Base-by-base conservation (phyloP, 306 rosid genomes). In the Lupinus albus region DNA sequence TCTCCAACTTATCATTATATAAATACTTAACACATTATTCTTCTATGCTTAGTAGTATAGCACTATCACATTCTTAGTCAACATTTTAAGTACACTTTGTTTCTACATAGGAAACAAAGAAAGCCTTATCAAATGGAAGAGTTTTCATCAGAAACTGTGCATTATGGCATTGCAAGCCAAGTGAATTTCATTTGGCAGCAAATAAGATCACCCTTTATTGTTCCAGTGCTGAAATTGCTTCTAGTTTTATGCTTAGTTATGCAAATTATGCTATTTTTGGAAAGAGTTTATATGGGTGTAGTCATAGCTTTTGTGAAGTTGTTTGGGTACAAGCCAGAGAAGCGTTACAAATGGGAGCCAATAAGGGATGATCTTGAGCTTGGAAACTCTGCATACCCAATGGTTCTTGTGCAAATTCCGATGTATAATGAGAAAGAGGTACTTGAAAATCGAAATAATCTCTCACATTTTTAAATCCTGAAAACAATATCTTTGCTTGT, bases 371-470 rank as follows among this genome's bases (percentile, higher is more conserved):
- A 60, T 60, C 55, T 78, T 25, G 83, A 81, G 80, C 86, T 84
- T 63, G 69, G 71, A 74, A 73, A 41, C 81, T 65, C 67, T 56
- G 67, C 32, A 73, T 74, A 73, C 63, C 86, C 89, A 12, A 50
- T 17, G 74, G 86, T 84, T 60, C 58, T 84, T 75, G 66, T 84
- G 76, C 86, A 84, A 73, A 84, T 81, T 49, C 89, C 86, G 8
- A 81, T 81, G 89, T 84, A 55, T 47, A 81, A 84, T 25, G 89
- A 84, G 81, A 84, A 80, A 80, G 89, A 84, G 89, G 86, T 84
- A 76, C 10, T 63, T 74, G 33, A 70, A 25, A 76, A 7, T 63
- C 70, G 33, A 70, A 25, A 25, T 25, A 25, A 25, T 2, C 30
- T 1, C 30, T 62, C 12, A 0, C 12, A 30, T 69, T 55, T n/a